Percentiles rank a stretch among this genome's conserved stretches.
phyloP scores from a whole-genome alignment of 78 protist species.

The Neovahlkampfia damariscottae region DNA sequence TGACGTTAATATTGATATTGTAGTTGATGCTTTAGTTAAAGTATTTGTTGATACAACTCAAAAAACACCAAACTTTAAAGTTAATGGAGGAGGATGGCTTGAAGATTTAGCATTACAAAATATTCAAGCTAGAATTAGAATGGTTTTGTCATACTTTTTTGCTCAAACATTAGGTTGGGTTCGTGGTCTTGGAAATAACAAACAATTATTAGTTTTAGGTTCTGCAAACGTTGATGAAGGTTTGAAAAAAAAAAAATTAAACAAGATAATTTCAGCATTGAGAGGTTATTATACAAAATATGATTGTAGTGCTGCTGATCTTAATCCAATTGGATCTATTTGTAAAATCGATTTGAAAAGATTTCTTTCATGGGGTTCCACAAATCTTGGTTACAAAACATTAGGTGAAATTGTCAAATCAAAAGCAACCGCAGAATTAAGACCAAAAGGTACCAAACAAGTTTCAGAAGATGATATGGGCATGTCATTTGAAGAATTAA shows the following conservation, averaged over 20 bases:
- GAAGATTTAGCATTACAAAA: slow-evolving; percentile 79
- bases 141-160: slow-evolving; percentile 56
- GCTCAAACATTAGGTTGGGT: too few species aligned
- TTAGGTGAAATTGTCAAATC: slow-evolving; percentile 26
- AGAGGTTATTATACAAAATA: slow-evolving; percentile 76
- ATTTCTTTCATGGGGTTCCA: slow-evolving; percentile 9
- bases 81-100: slow-evolving; percentile 18
- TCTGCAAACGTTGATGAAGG: too few species aligned
- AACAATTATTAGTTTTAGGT: slow-evolving; percentile 64
- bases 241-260: too few species aligned
- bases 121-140: slow-evolving; percentile 60
- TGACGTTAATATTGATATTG: slow-evolving; percentile 34
- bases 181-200: slow-evolving; percentile 40
- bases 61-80: slow-evolving; percentile 28
- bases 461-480: slow-evolving; percentile 84
- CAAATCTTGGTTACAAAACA: not conserved
- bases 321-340: slow-evolving; percentile 74
- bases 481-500: slow-evolving; percentile 65
- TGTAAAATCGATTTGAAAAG: slow-evolving; percentile 37
- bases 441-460: too few species aligned
- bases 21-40: slow-evolving; percentile 17
- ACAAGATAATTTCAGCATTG: slow-evolving; percentile 58
- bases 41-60: not conserved
- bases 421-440: slow-evolving; percentile 75
- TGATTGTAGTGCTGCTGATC: slow-evolving; percentile 71